Percentiles rank a stretch among this genome's conserved stretches.
These are phyloP conservation scores for Arabidopsis suecica DNA, from an alignment of 345 rosid genomes.

Conservation along the genomic window DNA sequence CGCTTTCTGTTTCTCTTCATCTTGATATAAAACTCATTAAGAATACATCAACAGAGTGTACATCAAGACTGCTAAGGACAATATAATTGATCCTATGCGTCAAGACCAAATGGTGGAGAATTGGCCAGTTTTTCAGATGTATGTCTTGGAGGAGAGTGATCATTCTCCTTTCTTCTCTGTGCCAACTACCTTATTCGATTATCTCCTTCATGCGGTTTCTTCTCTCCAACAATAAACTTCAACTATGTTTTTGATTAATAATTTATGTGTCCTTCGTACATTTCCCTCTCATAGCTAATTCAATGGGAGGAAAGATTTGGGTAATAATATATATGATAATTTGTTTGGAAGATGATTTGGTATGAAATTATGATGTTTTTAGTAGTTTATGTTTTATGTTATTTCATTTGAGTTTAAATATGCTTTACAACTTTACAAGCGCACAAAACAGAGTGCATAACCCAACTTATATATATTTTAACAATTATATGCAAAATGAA, in stretches of 20 bases:
- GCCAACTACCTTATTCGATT: conserved; percentile 43
- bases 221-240: conserved; percentile 9
- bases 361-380: not conserved
- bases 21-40: no score
- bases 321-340: no score
- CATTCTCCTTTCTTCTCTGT: conserved; percentile 51
- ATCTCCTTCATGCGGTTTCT: conserved; percentile 42
- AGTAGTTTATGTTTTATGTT: not conserved
- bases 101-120: conserved; percentile 45
- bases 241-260: not conserved
- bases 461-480: no score
- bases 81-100: not conserved
- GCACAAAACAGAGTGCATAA: no score
- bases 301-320: no score
- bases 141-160: conserved; percentile 45
- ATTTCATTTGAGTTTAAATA: not conserved
- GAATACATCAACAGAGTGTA: no score
- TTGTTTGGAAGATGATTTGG: not conserved
- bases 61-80: conserved; percentile 47
- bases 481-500: no score
- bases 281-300: not conserved
- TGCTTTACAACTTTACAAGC: not conserved
- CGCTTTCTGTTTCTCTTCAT: no score
- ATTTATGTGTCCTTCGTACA: not conserved
- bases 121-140: conserved; percentile 51